Percentiles rank a stretch among this genome's conserved stretches.
Evolutionary conservation across 441 rosid genomes (phyloP).

Genomic region (Euphorbia celastroides): DNA sequence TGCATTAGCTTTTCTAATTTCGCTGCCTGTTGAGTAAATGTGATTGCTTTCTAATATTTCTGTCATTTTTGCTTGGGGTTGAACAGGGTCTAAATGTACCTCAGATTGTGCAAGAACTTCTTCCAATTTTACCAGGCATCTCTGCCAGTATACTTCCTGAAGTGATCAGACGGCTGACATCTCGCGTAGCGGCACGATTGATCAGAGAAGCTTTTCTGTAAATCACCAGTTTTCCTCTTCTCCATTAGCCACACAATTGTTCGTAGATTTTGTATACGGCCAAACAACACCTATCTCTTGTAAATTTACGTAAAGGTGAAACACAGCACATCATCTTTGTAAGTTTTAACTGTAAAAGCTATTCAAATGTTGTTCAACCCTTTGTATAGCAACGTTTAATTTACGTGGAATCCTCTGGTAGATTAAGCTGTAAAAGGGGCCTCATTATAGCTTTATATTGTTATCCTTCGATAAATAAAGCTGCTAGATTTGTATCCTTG

Average conservation of each 20-base stretch:
- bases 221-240: slow-evolving; percentile 10
- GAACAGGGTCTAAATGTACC: slow-evolving; percentile 54
- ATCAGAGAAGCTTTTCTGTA: slow-evolving; percentile 64
- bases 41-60: background rate
- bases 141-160: slow-evolving; percentile 78
- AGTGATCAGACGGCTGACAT: slow-evolving; percentile 63
- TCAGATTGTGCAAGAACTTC: slow-evolving; percentile 54
- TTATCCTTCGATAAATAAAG: no score
- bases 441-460: no score
- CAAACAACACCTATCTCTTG: background rate
- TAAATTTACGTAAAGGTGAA: background rate
- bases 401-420: no score
- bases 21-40: background rate
- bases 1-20: background rate
- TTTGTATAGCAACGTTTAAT: no score
- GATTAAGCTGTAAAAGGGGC: no score
- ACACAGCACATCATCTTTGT: background rate
- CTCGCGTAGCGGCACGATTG: slow-evolving; percentile 73
- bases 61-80: background rate
- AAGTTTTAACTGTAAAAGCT: no score
- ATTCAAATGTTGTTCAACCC: no score
- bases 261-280: slow-evolving; percentile 12
- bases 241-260: slow-evolving; percentile 17
- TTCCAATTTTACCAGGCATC: slow-evolving; percentile 81
- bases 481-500: no score